A percentile compares a stretch with the other conserved stretches of the same genome.
Evolutionary conservation across 441 rosid species (phyloP).

Genomic region (Arabidopsis lyrata): DNA sequence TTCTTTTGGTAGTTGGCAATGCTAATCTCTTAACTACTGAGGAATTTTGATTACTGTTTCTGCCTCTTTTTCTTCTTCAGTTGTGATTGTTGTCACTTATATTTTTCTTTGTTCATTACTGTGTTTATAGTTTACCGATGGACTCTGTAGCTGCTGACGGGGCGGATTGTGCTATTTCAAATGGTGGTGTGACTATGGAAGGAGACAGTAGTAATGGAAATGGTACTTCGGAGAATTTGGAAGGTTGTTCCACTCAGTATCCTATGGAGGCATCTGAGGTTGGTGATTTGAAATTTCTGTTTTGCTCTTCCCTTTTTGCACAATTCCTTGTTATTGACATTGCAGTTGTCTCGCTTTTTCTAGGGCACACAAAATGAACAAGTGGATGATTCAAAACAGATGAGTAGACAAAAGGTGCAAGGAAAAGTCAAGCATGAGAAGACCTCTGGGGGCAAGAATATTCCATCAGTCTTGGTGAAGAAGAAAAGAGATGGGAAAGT

Average conservation of each 20-base stretch:
- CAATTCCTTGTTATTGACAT: background rate
- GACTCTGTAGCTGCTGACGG: constrained; percentile 55
- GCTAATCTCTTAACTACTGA: no score
- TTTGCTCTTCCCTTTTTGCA: background rate
- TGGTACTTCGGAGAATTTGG: constrained; percentile 49
- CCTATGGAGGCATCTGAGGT: constrained; percentile 39
- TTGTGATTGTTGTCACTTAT: no score
- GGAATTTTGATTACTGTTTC: no score
- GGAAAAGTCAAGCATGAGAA: constrained; percentile 62
- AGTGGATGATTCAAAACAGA: constrained; percentile 44
- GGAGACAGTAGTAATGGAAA: constrained; percentile 37
- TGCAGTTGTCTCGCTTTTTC: constrained; percentile 9
- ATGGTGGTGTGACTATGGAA: constrained; percentile 33
- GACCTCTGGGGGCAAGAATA: constrained; percentile 48
- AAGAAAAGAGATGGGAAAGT: constrained; percentile 31
- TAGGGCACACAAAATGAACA: constrained; percentile 53
- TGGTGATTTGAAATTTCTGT: background rate
- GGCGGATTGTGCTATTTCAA: constrained; percentile 52
- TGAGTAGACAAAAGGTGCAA: constrained; percentile 51
- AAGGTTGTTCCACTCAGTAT: constrained; percentile 35
- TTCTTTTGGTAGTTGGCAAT: no score
- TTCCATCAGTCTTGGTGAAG: constrained; percentile 18
- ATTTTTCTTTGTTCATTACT: no score
- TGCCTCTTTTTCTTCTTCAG: no score
- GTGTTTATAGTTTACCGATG: constrained; percentile 56